phyloP scores from a whole-genome alignment of 371 early-diverging fungal genomes.

The Lichtheimia ornata region DNA sequence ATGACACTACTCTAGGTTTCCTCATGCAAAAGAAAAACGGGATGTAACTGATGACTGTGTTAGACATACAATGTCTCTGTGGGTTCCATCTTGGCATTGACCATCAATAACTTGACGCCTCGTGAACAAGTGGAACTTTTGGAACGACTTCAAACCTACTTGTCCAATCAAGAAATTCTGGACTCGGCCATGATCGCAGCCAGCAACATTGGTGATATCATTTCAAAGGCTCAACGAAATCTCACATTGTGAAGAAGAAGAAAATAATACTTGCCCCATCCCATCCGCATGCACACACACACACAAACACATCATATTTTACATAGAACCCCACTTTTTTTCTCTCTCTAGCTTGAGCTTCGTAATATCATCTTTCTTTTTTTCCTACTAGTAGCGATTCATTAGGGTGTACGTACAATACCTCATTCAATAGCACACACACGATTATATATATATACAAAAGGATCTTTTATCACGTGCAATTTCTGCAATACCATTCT shows the following conservation, averaged over 20 bases:
- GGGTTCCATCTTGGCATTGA: slow-evolving; percentile 53
- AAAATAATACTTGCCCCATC: background rate
- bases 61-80: slow-evolving; percentile 57
- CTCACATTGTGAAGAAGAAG: background rate
- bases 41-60: too few species aligned
- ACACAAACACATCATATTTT: background rate
- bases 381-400: too few species aligned
- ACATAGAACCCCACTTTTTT: too few species aligned
- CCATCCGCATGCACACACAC: background rate
- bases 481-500: slow-evolving; percentile 42
- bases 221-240: slow-evolving; percentile 10
- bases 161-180: slow-evolving; percentile 57
- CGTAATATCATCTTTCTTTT: too few species aligned
- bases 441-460: too few species aligned
- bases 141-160: slow-evolving; percentile 57
- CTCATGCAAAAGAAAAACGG: too few species aligned
- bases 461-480: background rate
- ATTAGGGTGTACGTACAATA: too few species aligned
- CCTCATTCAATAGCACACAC: too few species aligned
- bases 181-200: slow-evolving; percentile 10
- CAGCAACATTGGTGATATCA: slow-evolving; percentile 11
- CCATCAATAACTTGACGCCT: slow-evolving; percentile 51
- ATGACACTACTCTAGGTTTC: background rate
- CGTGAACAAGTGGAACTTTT: slow-evolving; percentile 62
- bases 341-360: too few species aligned